Percentiles rank a stretch among this genome's conserved stretches.
Conservation (phyloP, 1,284 basidiomycete species). For the Heliocybe sulcata region DNA sequence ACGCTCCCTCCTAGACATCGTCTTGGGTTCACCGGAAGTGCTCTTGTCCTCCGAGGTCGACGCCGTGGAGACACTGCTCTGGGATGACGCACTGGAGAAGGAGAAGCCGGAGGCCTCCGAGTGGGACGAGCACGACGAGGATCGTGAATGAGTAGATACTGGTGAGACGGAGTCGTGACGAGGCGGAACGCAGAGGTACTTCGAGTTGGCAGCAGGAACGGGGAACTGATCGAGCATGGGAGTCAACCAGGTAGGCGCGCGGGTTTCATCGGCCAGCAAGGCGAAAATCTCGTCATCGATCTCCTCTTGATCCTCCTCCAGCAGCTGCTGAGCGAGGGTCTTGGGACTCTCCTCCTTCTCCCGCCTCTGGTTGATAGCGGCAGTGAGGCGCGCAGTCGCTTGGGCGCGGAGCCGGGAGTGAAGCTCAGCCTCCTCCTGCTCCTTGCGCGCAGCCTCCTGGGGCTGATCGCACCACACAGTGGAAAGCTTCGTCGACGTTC, state of each 20-base stretch:
- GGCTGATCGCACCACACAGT: constrained; percentile 57
- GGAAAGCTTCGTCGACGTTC: constrained; percentile 32
- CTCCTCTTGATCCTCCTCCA: constrained; percentile 58
- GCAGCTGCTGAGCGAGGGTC: constrained; percentile 65
- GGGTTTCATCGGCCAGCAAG: constrained; percentile 64
- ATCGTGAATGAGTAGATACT: constrained; percentile 49
- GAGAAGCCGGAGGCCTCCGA: constrained; percentile 56
- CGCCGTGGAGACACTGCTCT: constrained; percentile 27
- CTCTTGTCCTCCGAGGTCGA: constrained; percentile 13
- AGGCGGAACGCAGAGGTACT: constrained; percentile 8
- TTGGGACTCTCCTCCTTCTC: constrained; percentile 26
- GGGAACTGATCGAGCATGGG: constrained; percentile 56
- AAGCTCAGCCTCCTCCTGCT: constrained; percentile 31
- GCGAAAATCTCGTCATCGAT: constrained; percentile 61
- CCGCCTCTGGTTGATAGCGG: neutral
- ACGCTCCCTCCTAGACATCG: constrained; percentile 54
- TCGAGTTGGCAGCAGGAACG: constrained; percentile 28
- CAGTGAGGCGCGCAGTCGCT: constrained; percentile 8
- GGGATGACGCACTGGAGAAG: constrained; percentile 35
- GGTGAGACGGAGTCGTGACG: constrained; percentile 6
- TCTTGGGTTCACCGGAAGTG: constrained; percentile 28
- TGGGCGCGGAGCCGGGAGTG: constrained; percentile 18
- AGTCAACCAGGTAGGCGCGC: constrained; percentile 58
- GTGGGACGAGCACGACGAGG: constrained; percentile 67
- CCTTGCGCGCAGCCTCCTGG: too few species aligned